Percentiles rank a stretch among this genome's conserved stretches.
phyloP scores from a whole-genome alignment of 176 grass and related monocot genomes.

The Panicum miliaceum region DNA sequence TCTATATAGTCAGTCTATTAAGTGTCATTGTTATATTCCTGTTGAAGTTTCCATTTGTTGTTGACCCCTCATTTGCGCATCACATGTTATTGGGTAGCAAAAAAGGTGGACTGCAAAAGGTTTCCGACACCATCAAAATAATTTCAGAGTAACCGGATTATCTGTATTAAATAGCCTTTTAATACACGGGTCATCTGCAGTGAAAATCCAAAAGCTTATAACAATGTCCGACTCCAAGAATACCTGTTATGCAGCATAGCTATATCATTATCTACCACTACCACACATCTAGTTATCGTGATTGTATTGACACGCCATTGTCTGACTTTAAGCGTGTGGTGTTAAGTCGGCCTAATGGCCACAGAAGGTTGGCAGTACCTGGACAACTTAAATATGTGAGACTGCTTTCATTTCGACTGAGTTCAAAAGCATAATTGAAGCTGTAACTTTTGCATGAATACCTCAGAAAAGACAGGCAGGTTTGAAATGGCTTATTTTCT shows the following conservation, averaged over 20 bases:
- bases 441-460: neutral
- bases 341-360: neutral
- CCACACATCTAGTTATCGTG: neutral
- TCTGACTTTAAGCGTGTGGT: constrained; percentile 10
- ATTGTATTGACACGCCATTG: neutral
- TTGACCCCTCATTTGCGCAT: neutral
- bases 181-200: neutral
- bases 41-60: neutral
- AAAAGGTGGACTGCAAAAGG: neutral
- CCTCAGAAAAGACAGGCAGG: neutral
- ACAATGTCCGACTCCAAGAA: neutral
- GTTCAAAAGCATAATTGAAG: neutral
- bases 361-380: constrained; percentile 3
- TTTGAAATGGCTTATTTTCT: constrained; percentile 13
- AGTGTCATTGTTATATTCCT: neutral
- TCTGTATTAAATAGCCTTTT: neutral
- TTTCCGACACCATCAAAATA: neutral
- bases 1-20: constrained; percentile 2
- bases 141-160: neutral
- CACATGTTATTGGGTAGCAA: neutral
- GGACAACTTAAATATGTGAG: neutral
- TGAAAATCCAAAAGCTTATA: neutral
- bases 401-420: neutral
- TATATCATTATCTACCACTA: neutral
- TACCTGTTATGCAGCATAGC: neutral